A percentile compares a stretch with the other conserved stretches of the same genome.
Conservation (phyloP, 768 basidiomycete species). For the Mrakia blollopis region DNA sequence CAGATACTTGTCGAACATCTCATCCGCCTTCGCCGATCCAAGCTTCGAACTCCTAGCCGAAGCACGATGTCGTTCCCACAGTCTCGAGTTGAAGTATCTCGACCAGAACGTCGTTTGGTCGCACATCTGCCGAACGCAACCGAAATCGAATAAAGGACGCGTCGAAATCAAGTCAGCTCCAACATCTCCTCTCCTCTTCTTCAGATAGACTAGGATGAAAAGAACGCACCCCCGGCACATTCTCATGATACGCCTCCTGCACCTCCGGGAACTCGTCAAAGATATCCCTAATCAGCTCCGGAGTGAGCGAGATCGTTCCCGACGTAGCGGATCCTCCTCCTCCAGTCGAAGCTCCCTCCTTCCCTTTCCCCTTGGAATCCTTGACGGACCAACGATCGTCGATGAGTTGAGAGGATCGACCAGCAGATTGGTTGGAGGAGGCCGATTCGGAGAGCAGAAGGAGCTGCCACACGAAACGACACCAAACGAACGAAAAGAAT, state of each 20-base stretch:
- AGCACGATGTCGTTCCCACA: conserved; percentile 92
- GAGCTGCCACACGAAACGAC: conserved; percentile 51
- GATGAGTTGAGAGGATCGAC: conserved; percentile 42
- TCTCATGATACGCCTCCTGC: conserved; percentile 82
- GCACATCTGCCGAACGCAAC: conserved; percentile 43
- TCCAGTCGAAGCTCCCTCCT: conserved; percentile 5
- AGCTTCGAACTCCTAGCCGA: conserved; percentile 84
- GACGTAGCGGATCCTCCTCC: background rate
- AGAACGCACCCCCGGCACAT: conserved; percentile 69
- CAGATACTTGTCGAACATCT: conserved; percentile 93
- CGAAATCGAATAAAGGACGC: background rate
- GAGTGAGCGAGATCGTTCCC: conserved; percentile 37
- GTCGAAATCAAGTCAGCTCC: background rate
- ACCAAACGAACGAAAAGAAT: background rate
- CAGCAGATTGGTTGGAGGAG: conserved; percentile 42
- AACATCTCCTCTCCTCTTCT: background rate
- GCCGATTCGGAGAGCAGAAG: conserved; percentile 60
- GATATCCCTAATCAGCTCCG: conserved; percentile 80
- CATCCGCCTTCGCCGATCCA: conserved; percentile 50
- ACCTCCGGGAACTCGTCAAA: conserved; percentile 98
- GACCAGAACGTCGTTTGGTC: conserved; percentile 92
- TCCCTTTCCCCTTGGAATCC: conserved; percentile 23
- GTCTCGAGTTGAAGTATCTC: conserved; percentile 90
- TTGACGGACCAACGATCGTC: conserved; percentile 48
- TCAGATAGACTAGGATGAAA: background rate